Evolutionary conservation across 2,329 filamentous ascomycete genomes (phyloP), one percentile per base, ranked within the genome.

Genomic region (Pestalotiopsis sp.): DNA sequence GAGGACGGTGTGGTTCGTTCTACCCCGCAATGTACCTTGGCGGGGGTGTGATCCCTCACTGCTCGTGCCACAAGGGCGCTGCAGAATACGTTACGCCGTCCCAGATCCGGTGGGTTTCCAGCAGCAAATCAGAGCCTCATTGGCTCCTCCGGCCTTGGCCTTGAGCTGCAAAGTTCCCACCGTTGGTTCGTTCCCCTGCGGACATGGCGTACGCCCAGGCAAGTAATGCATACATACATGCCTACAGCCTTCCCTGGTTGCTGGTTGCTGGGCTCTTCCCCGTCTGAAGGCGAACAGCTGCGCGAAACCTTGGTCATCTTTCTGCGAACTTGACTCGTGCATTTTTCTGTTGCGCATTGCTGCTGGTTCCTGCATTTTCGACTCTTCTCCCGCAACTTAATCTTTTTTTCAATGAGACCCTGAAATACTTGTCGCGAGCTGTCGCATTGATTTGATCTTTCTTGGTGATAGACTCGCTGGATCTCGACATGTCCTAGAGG

Each of bases 1-100:
- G 12, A 61, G 59, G 13, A 38, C 59, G 20, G 59, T 14, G 41
- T 64, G 38, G 23, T 64, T 64, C 61, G 23, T 64, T 64, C 61
- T 64, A 64, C 61, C 61, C 61, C 61, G 61, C 61, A 64, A 64
- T 25, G 39, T 31, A 38, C 61, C 39, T 64, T 45, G 61, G 38
- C 38, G 61, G 61, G 61, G 61, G 31, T 36, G 31, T 52, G 45
- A 31, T 20, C 61, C 61, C 7, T 36, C 31, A 2, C 31, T 36
- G 31, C 31, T 49, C 41, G 61, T 49, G 61, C 61, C 20, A 36
- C 27, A 52, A 36, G 38, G 25, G 11, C 39, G 12, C 36, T 45
- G 63, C 63, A 56, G 31, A 23, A 39, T 20, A 23, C 45, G 63
- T 65, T 38, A 38, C 63, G 63, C 63, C 63, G 52, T 56, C 63